These are phyloP conservation scores for Diversispora epigaea DNA, from an alignment of 192 early-diverging fungal genomes.

Conservation along the genomic window DNA sequence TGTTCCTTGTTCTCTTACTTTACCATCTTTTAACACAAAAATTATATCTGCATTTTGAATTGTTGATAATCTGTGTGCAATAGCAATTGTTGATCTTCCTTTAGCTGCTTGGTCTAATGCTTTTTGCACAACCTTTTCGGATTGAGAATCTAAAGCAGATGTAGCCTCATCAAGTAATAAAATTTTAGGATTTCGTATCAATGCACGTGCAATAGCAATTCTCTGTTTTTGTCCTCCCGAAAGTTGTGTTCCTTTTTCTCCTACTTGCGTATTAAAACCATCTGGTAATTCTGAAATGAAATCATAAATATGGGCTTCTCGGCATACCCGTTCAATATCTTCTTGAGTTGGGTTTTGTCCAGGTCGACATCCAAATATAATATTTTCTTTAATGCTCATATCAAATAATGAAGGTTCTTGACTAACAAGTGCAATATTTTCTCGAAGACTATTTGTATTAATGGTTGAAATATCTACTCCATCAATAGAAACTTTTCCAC, in stretches of 20 bases:
- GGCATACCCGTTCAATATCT: slow-evolving; percentile 50
- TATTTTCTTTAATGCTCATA: slow-evolving; percentile 49
- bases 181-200: slow-evolving; percentile 66
- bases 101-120: slow-evolving; percentile 67
- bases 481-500: slow-evolving; percentile 47
- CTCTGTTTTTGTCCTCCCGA: slow-evolving; percentile 72
- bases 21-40: slow-evolving; percentile 74
- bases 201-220: slow-evolving; percentile 71
- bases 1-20: slow-evolving; percentile 68
- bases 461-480: slow-evolving; percentile 45
- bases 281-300: slow-evolving; percentile 53
- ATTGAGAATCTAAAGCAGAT: slow-evolving; percentile 79
- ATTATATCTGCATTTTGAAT: slow-evolving; percentile 84
- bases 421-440: slow-evolving; percentile 53
- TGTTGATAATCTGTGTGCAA: slow-evolving; percentile 78
- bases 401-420: slow-evolving; percentile 43
- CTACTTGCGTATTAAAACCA: slow-evolving; percentile 62
- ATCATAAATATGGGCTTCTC: slow-evolving; percentile 56
- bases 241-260: slow-evolving; percentile 58
- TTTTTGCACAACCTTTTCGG: slow-evolving; percentile 76
- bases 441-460: slow-evolving; percentile 44
- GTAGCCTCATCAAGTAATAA: slow-evolving; percentile 86
- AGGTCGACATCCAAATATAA: slow-evolving; percentile 55
- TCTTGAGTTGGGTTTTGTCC: slow-evolving; percentile 45
- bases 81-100: slow-evolving; percentile 69